Percentiles rank a stretch among this genome's conserved stretches.
Evolutionary conservation across 2,329 filamentous ascomycete species (phyloP).

Genomic region (Coleophoma cylindrospora): DNA sequence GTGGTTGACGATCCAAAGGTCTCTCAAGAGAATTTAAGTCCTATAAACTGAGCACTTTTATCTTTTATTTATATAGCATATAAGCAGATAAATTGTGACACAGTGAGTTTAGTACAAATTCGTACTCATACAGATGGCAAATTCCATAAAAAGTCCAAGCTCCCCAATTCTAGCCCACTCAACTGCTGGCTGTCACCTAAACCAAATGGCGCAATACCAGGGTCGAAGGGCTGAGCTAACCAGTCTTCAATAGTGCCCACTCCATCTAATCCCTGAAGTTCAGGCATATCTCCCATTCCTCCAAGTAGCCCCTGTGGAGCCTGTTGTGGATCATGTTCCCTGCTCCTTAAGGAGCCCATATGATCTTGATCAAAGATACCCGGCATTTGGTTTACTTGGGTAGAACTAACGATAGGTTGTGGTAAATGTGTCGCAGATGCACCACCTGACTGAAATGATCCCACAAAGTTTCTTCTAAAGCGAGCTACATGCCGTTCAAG

Average conservation of each 20-base stretch:
- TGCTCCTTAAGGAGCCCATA: too few species aligned
- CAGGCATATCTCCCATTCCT: not conserved
- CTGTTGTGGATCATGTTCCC: not conserved
- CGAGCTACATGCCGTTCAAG: slow-evolving; percentile 5
- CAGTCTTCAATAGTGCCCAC: slow-evolving; percentile 1
- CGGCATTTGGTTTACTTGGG: not conserved
- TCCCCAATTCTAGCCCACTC: slow-evolving; percentile 1
- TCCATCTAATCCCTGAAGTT: not conserved
- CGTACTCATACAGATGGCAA: not conserved
- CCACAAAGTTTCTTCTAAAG: not conserved
- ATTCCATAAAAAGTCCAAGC: slow-evolving; percentile 5
- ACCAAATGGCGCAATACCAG: slow-evolving; percentile 3
- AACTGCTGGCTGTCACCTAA: not conserved
- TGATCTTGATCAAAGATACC: not conserved
- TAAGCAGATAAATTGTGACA: too few species aligned
- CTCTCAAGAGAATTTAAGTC: too few species aligned
- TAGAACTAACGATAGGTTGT: not conserved
- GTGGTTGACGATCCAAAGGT: too few species aligned
- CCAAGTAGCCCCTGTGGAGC: not conserved
- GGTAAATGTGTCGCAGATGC: not conserved
- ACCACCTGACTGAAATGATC: not conserved
- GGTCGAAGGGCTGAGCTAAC: slow-evolving; percentile 4
- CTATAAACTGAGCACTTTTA: too few species aligned
- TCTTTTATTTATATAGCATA: too few species aligned
- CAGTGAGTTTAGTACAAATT: too few species aligned